Base-by-base conservation (phyloP, 2,329 filamentous ascomycete species). In the Penicillium sp. region DNA sequence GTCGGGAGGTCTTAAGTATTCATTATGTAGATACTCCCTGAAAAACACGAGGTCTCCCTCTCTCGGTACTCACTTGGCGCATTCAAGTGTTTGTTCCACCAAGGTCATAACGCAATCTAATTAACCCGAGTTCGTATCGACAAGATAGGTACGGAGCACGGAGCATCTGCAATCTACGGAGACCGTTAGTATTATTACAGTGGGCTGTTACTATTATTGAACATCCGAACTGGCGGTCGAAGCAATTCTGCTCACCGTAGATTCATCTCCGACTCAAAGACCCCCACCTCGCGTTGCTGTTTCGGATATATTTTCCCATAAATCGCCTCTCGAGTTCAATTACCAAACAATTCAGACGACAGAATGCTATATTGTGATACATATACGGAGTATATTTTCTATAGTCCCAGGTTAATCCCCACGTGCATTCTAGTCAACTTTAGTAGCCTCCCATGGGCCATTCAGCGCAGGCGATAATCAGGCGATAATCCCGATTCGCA, bases 361-460 rank as follows among this genome's bases (percentile, higher is more conserved):
- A 23, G n/a, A 45, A 6, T 41, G 3, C 12, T 10, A 15, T 33
- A 17, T 3, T 21, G 17, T 21, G 29, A 38, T 38, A 38, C n/a
- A 7, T 42, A 15, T 21, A 17, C 29, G n/a, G n/a, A n/a, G n/a
- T n/a, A n/a, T n/a, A 46, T 17, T 42, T 37, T 27, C 17, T 52
- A 47, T 42, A 47, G 23, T 33, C 9, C 38, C 13, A 15, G 13
- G 1, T 45, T 13, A 6, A 29, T 41, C 43, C 31, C 59, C 57
- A 60, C 56, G 49, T 58, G 59, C 51, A 38, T 42, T 45, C 37
- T 57, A 40, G 50, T 43, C 50, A 35, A 54, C 41, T 56, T 53
- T 48, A 53, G 51, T 46, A 33, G 15, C 21, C 33, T 46, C 19
- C 21, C 41, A 51, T 60, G 51, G 51, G 42, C 59, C 59, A 60